Evolutionary conservation across 257 asterid species (phyloP), one percentile per base, ranked within the genome.

Genomic region (Nicotiana otophora): DNA sequence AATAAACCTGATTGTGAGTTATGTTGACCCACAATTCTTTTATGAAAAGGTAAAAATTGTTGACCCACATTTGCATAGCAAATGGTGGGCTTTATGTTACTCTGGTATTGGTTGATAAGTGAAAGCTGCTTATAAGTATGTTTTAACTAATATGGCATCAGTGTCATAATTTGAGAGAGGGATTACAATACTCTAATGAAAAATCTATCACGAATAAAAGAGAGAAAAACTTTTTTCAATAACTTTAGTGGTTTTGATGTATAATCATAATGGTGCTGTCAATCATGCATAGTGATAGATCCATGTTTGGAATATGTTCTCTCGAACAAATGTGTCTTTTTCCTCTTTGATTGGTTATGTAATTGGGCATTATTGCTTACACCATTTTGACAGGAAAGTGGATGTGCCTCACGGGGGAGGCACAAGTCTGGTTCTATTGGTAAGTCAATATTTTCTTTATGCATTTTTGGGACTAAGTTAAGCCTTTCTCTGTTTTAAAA

Each of bases 321-420:
- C 80, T 74, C 51, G 42, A 72, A 74, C 63, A 48, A 74, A 74
- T 26, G 28, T 51, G 80, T 51, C 42, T 15, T 74, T 72, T n/a
- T 53, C 62, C 61, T 74, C 42, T 48, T 48, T 48, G 42, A 74
- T 74, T 72, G 60, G 60, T 20, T 74, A 48, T 48, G 79, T 15
- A 26, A 74, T 74, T 74, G 39, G 26, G 60, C 42, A 26, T 48
- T 48, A 48, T 14, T 51, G 42, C 62, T 48, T 74, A 26, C 42
- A 74, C 62, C 51, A 74, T 74, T 26, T 74, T 26, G 62, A 74
- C 80, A 74, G 80, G 62, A 19, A 74, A 74, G 26, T 74, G 39
- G 39, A 48, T 74, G 42, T 26, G 80, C 9, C 26, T 74, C 34
- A 48, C 48, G 9, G 62, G 80, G 42, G 42, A 74, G 80, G 26